A percentile compares a stretch with the other conserved stretches of the same genome.
These are phyloP conservation scores for Nadsonia fulvescens DNA, from an alignment of 805 yeast species.

Conservation along the genomic window DNA sequence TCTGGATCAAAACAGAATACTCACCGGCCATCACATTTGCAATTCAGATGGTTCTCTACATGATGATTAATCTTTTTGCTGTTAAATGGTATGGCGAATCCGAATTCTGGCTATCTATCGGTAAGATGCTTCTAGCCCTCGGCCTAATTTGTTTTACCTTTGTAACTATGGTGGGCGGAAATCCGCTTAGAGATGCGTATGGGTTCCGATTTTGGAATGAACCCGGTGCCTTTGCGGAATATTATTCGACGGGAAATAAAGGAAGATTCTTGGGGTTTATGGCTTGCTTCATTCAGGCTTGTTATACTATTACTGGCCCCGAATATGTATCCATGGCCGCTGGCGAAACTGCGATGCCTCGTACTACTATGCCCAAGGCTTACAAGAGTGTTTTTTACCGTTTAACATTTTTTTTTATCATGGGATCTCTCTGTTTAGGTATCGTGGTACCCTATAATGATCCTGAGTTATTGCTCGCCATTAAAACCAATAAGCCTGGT, in stretches of 20 bases:
- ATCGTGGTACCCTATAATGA: conserved; percentile 58
- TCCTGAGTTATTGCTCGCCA: conserved; percentile 36
- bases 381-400: conserved; percentile 59
- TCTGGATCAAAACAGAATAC: conserved; percentile 64
- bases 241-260: conserved; percentile 32
- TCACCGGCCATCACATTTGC: conserved; percentile 52
- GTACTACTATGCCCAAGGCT: conserved; percentile 59
- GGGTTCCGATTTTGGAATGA: conserved; percentile 41
- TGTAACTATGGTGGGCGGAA: conserved; percentile 75
- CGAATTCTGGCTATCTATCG: conserved; percentile 63
- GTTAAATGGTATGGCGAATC: conserved; percentile 65
- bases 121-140: conserved; percentile 55
- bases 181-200: conserved; percentile 46
- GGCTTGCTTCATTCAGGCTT: conserved; percentile 49
- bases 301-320: conserved; percentile 73
- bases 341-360: conserved; percentile 59
- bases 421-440: conserved; percentile 67
- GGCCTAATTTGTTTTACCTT: conserved; percentile 64
- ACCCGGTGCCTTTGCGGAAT: conserved; percentile 41
- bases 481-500: conserved; percentile 46
- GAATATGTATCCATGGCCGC: conserved; percentile 76
- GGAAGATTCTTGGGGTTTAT: conserved; percentile 62
- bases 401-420: conserved; percentile 45
- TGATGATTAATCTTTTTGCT: conserved; percentile 50
- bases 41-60: conserved; percentile 45